Evolutionary conservation across 164 flowering plant genomes (phyloP), one percentile per base, ranked within the genome.

Genomic region (Hamamelis virginiana): DNA sequence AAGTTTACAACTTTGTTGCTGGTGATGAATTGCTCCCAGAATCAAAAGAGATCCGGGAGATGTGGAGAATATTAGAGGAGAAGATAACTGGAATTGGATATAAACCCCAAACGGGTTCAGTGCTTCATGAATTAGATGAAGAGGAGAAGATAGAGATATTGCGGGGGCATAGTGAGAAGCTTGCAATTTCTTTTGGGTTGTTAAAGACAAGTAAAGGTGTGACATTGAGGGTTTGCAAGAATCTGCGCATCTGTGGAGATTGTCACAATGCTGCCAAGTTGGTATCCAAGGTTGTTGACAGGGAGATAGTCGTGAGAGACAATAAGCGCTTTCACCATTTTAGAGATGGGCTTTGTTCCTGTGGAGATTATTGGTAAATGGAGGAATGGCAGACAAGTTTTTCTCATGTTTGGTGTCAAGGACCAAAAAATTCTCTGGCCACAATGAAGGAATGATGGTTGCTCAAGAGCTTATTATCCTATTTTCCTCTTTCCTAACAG

Each of bases 311-410:
- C 72, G 82, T 88, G 50, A 84, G 92, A 70, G 92, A 86, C 74
- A 86, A 86, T 71, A 86, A 86, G 66, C 70, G 87, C 0, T 88
- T 86, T 67, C 90, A 88, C 69, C 92, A 84, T 77, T 86, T 88
- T 53, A 84, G 68, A 65, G 63, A 80, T 75, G 89, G 92, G 65
- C 1, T 67, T 19, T 88, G 92, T 75, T 88, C 89, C 22, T 88
- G 90, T 79, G 80, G 86, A 47, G 88, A 88, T 74, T 83, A 83
- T 69, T 88, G 88, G 89, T 88, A 76, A 69, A 50, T 70, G 44
- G 13, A 22, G 41, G 6, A 10, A 52, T 59, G 65, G 53, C 66
- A 41, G 41, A 16, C 21, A 26, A 50, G 61, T 59, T 66, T 48
- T 22, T 10, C 59, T 50, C 75, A 50, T 50, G 53, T 50, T 50